These are phyloP conservation scores for Neofusicoccum kwambonambiense DNA, from an alignment of 2,329 filamentous ascomycete genomes.

Conservation along the genomic window DNA sequence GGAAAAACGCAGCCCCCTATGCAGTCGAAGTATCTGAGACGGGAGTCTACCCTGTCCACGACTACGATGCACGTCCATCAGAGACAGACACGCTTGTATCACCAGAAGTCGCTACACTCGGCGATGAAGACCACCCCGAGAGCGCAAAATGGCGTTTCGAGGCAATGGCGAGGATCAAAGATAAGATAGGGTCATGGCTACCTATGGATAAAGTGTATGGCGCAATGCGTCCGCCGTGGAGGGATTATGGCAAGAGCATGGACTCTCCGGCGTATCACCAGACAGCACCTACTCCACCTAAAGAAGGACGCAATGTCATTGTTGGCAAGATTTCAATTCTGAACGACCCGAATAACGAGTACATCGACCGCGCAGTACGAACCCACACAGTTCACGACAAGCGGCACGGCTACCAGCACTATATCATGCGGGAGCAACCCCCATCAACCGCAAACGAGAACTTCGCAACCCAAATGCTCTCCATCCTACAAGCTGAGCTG, in stretches of 20 bases:
- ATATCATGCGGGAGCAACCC: constrained; percentile 25
- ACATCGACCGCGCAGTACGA: constrained; percentile 37
- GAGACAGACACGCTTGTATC: neutral
- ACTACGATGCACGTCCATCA: neutral
- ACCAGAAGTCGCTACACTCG: neutral
- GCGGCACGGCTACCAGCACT: constrained; percentile 36
- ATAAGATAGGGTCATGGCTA: neutral
- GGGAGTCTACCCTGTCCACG: neutral
- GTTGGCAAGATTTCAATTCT: constrained; percentile 19
- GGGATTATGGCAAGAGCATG: neutral
- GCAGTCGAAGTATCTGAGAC: neutral
- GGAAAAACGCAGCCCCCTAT: neutral
- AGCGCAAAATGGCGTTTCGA: neutral
- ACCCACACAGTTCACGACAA: constrained; percentile 35
- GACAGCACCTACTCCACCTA: neutral
- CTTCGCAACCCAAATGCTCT: neutral
- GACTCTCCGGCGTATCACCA: neutral
- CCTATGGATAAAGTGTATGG: constrained; percentile 8
- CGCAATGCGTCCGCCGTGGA: constrained; percentile 1
- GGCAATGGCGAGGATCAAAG: constrained; percentile 4
- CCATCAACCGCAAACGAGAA: neutral
- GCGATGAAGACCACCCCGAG: constrained; percentile 1
- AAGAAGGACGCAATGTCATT: neutral
- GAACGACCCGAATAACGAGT: constrained; percentile 16
- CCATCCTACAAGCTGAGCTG: neutral